Percentiles rank a stretch among this genome's conserved stretches.
phyloP scores from a whole-genome alignment of 1,284 basidiomycete genomes.

The Farysia itapuensis region DNA sequence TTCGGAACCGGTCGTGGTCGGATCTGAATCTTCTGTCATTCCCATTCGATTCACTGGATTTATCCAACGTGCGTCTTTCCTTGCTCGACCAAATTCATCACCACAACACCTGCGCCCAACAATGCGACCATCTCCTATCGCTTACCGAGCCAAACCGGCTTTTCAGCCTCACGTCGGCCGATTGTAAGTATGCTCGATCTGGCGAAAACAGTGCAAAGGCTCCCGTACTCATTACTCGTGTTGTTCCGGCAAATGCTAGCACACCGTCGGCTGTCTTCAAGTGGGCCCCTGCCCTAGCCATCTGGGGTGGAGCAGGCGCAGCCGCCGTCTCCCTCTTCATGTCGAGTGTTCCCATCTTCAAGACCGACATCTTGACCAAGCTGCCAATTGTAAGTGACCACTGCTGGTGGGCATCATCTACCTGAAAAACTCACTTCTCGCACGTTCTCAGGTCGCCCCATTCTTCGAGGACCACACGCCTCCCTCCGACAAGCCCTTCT shows the following conservation, averaged over 20 bases:
- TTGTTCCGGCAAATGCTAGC: conserved; percentile 1
- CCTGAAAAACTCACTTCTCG: not conserved
- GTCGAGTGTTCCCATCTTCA: conserved; percentile 49
- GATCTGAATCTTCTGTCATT: too few species aligned
- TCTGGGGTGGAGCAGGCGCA: conserved; percentile 51
- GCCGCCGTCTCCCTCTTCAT: conserved; percentile 50
- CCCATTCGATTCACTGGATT: too few species aligned
- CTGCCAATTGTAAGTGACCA: conserved; percentile 37
- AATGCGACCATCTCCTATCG: conserved; percentile 33
- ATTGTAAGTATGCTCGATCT: conserved; percentile 47
- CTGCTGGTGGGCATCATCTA: not conserved
- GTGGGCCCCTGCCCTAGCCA: conserved; percentile 46
- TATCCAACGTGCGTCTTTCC: too few species aligned
- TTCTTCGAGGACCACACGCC: conserved; percentile 45
- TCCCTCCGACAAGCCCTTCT: conserved; percentile 41
- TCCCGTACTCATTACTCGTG: not conserved
- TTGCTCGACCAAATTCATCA: too few species aligned
- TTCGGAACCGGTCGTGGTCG: too few species aligned
- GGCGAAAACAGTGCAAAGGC: conserved; percentile 6
- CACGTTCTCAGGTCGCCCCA: conserved; percentile 14
- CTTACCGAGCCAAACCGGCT: conserved; percentile 34
- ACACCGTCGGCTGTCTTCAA: conserved; percentile 31
- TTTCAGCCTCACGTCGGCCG: conserved; percentile 52
- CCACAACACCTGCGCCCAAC: too few species aligned
- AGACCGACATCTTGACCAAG: conserved; percentile 50